A percentile compares a stretch with the other conserved stretches of the same genome.
phyloP scores from a whole-genome alignment of 805 yeast species.

The Myxozyma lipomycoides region DNA sequence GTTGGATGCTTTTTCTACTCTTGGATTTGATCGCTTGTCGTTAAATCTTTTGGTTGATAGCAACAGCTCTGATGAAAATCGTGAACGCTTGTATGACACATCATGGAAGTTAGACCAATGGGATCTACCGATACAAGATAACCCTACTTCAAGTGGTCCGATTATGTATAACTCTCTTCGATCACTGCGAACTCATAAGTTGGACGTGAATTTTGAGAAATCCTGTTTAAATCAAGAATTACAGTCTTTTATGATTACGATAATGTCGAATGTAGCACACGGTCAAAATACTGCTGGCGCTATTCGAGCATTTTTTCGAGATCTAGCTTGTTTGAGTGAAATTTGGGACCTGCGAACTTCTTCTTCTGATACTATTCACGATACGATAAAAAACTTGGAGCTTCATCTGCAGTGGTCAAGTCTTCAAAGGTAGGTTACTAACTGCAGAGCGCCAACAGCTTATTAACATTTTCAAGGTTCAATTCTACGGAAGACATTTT shows the following conservation, averaged over 20 bases:
- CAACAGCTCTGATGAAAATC: slow-evolving; percentile 14
- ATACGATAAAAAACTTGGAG: neutral
- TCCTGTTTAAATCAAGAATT: no score
- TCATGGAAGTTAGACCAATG: slow-evolving; percentile 75
- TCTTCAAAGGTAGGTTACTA: slow-evolving; percentile 2
- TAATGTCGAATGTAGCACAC: neutral
- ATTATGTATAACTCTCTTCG: slow-evolving; percentile 4
- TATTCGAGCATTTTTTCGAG: slow-evolving; percentile 1
- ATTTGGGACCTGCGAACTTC: slow-evolving; percentile 5
- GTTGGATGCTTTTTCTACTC: slow-evolving; percentile 42
- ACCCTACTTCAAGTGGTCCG: slow-evolving; percentile 23
- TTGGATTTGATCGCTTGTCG: slow-evolving; percentile 60
- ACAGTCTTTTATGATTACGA: slow-evolving; percentile 2
- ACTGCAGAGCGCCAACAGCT: neutral
- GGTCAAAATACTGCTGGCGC: neutral
- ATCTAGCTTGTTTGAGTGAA: slow-evolving; percentile 13
- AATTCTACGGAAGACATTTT: slow-evolving; percentile 13
- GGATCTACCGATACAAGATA: slow-evolving; percentile 57
- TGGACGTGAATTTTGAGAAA: no score
- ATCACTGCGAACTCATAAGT: neutral
- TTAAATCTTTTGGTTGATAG: slow-evolving; percentile 36
- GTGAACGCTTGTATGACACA: slow-evolving; percentile 48
- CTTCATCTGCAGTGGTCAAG: slow-evolving; percentile 1
- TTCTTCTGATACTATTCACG: neutral
- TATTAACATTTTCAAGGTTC: slow-evolving; percentile 2